phyloP scores from a whole-genome alignment of 108 stramenopile genomes.

The Cyclotella kingstonii region DNA sequence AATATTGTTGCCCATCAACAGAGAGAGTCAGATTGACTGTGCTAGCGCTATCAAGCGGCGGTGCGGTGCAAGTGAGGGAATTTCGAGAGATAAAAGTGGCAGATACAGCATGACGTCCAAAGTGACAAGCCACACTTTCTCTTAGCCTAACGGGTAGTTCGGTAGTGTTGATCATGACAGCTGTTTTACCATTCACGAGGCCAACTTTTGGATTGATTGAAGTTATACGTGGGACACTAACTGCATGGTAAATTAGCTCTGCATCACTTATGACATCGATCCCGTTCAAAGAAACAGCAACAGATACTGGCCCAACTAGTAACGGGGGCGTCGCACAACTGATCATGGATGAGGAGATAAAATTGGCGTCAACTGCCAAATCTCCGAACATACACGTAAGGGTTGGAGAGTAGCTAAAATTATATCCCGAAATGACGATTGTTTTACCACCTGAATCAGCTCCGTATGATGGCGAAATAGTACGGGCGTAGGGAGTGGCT shows the following conservation, averaged over 20 bases:
- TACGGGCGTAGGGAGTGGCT: constrained; percentile 21
- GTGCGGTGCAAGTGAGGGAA: constrained; percentile 16
- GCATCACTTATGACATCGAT: constrained; percentile 21
- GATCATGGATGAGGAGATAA: constrained; percentile 19
- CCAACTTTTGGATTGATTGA: constrained; percentile 26
- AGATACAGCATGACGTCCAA: constrained; percentile 21
- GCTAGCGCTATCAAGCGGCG: not conserved
- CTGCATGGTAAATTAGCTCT: constrained; percentile 20
- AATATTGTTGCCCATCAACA: constrained; percentile 31
- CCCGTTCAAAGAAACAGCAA: constrained; percentile 22
- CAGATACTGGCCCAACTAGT: constrained; percentile 1
- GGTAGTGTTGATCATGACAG: constrained; percentile 25
- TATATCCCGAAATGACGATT: constrained; percentile 29
- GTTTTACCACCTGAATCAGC: constrained; percentile 34
- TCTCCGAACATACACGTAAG: constrained; percentile 31
- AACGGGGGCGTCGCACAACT: constrained; percentile 20
- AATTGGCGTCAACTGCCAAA: constrained; percentile 13
- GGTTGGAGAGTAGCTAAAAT: constrained; percentile 19
- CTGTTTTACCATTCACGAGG: constrained; percentile 7
- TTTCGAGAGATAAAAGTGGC: constrained; percentile 17
- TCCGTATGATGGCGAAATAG: constrained; percentile 41
- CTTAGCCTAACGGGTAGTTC: constrained; percentile 1
- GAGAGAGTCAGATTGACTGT: constrained; percentile 23
- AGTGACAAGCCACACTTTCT: constrained; percentile 24
- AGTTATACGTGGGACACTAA: constrained; percentile 27